Evolutionary conservation across 2,329 filamentous ascomycete genomes (phyloP).

Genomic region (Dactylellina cionopaga): DNA sequence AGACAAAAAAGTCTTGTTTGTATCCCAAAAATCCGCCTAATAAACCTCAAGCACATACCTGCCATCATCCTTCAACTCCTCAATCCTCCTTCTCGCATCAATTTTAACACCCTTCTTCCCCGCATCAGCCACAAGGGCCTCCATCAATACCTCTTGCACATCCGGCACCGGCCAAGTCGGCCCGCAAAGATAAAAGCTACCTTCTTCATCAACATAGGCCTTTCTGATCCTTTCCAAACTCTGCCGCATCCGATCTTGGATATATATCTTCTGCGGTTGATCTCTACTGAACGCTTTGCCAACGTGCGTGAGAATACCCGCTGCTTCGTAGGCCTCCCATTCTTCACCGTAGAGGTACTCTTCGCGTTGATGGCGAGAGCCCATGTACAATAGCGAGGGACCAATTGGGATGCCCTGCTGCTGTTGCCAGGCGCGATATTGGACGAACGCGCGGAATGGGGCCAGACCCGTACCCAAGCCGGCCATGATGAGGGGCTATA

Average conservation of each 20-base stretch:
- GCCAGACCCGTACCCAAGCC: slow-evolving; percentile 97
- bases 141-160: slow-evolving; percentile 90
- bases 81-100: slow-evolving; percentile 88
- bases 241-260: slow-evolving; percentile 97
- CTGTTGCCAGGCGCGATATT: slow-evolving; percentile 98
- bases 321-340: slow-evolving; percentile 97
- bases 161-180: slow-evolving; percentile 99
- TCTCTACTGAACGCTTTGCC: slow-evolving; percentile 95
- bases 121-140: slow-evolving; percentile 83
- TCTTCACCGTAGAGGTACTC: slow-evolving; percentile 99
- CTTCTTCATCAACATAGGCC: slow-evolving; percentile 86
- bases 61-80: slow-evolving; percentile 92
- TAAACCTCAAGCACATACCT: slow-evolving; percentile 98
- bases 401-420: slow-evolving; percentile 96
- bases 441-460: slow-evolving; percentile 98
- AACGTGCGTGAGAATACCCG: slow-evolving; percentile 92
- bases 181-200: slow-evolving; percentile 95
- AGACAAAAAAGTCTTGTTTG: not conserved
- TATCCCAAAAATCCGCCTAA: slow-evolving; percentile 63
- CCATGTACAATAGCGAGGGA: slow-evolving; percentile 92
- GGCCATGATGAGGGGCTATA: slow-evolving; percentile 89
- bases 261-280: slow-evolving; percentile 98
- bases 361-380: slow-evolving; percentile 94
- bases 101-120: slow-evolving; percentile 79
- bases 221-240: slow-evolving; percentile 81